Evolutionary conservation across 2,329 filamentous ascomycete species (phyloP).

Genomic region (Aphanoascus verrucosus): DNA sequence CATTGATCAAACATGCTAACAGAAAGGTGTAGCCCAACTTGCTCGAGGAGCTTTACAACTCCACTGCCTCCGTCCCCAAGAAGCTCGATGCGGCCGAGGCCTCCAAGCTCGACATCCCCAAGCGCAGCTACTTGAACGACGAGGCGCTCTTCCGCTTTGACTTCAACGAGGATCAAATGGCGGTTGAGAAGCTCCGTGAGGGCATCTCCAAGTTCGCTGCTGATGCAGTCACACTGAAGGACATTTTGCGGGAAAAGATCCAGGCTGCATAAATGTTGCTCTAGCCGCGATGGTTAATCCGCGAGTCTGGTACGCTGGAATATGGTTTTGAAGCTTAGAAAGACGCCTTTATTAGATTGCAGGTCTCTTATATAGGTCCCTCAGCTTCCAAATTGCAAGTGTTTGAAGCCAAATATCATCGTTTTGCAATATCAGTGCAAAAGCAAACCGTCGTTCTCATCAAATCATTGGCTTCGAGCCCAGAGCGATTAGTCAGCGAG

Average conservation of each 20-base stretch:
- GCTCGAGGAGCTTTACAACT: slow-evolving; percentile 88
- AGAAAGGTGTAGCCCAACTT: slow-evolving; percentile 58
- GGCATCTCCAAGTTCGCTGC: slow-evolving; percentile 99
- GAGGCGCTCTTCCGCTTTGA: slow-evolving; percentile 92
- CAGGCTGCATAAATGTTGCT: slow-evolving; percentile 24
- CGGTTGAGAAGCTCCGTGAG: slow-evolving; percentile 96
- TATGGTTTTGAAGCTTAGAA: neutral
- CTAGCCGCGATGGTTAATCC: neutral
- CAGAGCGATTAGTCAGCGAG: neutral
- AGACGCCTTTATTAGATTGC: neutral
- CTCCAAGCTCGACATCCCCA: slow-evolving; percentile 60
- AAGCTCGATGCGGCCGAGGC: slow-evolving; percentile 73
- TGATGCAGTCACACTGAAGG: slow-evolving; percentile 88
- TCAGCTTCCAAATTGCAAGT: slow-evolving; percentile 4
- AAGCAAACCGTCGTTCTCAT: neutral
- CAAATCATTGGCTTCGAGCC: neutral
- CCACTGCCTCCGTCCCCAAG: slow-evolving; percentile 67
- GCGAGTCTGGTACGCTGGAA: neutral
- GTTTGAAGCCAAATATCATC: neutral
- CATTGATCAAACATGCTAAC: neutral
- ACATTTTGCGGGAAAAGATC: slow-evolving; percentile 81
- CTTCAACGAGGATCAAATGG: slow-evolving; percentile 99
- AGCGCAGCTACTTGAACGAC: slow-evolving; percentile 81
- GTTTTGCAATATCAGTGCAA: neutral
- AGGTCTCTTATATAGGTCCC: neutral